A percentile compares a stretch with the other conserved stretches of the same genome.
Conservation (phyloP, 371 early-diverging fungal genomes). For the Mucor racemosus region DNA sequence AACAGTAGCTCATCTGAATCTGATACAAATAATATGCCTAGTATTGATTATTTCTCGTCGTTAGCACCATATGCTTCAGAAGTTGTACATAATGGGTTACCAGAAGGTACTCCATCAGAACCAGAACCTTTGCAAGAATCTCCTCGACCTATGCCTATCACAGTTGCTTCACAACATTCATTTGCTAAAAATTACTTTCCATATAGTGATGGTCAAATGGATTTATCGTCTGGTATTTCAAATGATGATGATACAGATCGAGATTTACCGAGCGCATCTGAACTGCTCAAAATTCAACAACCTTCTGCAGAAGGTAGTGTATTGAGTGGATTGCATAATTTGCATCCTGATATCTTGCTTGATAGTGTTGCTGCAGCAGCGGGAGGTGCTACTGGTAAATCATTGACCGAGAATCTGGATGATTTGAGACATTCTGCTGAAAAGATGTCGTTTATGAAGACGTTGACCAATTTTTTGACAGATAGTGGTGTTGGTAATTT, state of each 20-base stretch:
- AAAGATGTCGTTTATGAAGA: constrained; percentile 76
- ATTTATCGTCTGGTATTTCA: constrained; percentile 26
- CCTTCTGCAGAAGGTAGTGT: constrained; percentile 1
- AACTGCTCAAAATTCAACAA: constrained; percentile 35
- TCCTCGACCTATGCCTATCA: background rate
- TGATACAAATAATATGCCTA: background rate
- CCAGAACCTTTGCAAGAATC: background rate
- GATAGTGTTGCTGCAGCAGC: constrained; percentile 4
- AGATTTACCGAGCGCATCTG: constrained; percentile 39
- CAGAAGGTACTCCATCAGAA: constrained; percentile 11
- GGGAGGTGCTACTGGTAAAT: background rate
- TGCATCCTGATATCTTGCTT: constrained; percentile 24
- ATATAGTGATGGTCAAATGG: constrained; percentile 28
- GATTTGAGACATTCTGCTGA: constrained; percentile 35
- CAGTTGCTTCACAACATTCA: background rate
- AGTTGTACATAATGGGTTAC: constrained; percentile 9
- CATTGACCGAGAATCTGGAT: constrained; percentile 11
- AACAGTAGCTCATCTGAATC: constrained; percentile 19
- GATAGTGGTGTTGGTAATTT: constrained; percentile 66
- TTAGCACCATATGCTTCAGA: constrained; percentile 40
- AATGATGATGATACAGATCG: constrained; percentile 21
- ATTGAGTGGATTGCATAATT: constrained; percentile 18
- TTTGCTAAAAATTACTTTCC: constrained; percentile 14
- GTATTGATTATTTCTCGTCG: constrained; percentile 46
- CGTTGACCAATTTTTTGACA: constrained; percentile 77